phyloP scores from a whole-genome alignment of 2,329 filamentous ascomycete genomes.

The Arthrobotrys entomopaga region DNA sequence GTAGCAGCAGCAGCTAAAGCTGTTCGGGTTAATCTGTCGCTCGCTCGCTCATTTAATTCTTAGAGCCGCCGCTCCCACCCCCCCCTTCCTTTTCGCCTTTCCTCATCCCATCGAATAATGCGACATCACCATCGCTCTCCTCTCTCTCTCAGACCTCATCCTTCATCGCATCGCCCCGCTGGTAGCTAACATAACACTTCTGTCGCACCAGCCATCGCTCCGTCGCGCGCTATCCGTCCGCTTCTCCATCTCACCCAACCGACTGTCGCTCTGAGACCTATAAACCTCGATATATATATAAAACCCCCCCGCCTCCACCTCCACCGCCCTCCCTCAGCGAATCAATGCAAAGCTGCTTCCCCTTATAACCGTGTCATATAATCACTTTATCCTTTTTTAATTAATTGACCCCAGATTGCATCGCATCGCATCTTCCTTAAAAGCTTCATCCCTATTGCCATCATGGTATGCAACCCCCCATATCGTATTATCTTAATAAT shows the following conservation, averaged over 20 bases:
- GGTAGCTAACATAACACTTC: no score
- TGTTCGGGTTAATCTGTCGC: conserved; percentile 20
- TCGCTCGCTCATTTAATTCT: conserved; percentile 32
- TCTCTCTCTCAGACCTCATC: not conserved
- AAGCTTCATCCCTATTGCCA: conserved; percentile 12
- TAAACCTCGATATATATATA: no score
- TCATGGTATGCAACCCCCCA: conserved; percentile 12
- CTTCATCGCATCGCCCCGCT: not conserved
- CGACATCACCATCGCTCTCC: conserved; percentile 5
- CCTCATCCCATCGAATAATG: not conserved
- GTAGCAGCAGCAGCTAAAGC: conserved; percentile 14
- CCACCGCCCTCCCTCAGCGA: not conserved
- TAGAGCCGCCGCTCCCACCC: conserved; percentile 16
- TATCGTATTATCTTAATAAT: not conserved
- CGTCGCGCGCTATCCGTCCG: no score
- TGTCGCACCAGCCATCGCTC: no score
- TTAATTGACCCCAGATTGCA: not conserved
- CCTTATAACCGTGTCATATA: conserved; percentile 5
- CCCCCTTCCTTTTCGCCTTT: not conserved
- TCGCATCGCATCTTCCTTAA: not conserved
- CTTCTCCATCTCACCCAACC: no score
- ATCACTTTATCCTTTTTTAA: not conserved
- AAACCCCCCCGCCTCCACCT: no score
- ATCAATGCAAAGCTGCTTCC: conserved; percentile 32
- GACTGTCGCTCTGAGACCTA: no score